These are phyloP conservation scores for Prunus kanzakura DNA, from an alignment of 306 rosid genomes.

Conservation along the genomic window DNA sequence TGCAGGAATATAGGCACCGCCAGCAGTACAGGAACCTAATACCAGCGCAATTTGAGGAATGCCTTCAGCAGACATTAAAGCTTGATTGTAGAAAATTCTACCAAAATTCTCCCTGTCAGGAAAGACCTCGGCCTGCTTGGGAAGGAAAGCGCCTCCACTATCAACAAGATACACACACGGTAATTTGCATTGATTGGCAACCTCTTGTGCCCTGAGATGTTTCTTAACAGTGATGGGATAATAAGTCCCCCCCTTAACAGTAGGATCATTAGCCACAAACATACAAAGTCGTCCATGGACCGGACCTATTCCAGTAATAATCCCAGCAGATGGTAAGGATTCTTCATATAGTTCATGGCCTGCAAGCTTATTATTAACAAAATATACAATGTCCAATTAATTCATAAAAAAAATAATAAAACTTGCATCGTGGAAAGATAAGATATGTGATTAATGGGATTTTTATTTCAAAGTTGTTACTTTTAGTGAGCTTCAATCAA, in stretches of 20 bases:
- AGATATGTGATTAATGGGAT: neutral
- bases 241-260: conserved; percentile 94
- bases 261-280: conserved; percentile 96
- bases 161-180: conserved; percentile 95
- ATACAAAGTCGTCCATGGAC: conserved; percentile 90
- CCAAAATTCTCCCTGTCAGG: conserved; percentile 93
- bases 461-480: neutral
- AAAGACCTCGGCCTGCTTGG: conserved; percentile 96
- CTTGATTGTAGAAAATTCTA: conserved; percentile 89
- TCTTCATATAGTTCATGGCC: conserved; percentile 87
- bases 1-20: conserved; percentile 96
- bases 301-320: conserved; percentile 89
- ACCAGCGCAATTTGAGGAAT: conserved; percentile 95
- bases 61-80: conserved; percentile 79
- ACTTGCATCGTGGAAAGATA: neutral
- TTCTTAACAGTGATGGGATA: conserved; percentile 97
- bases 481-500: conserved; percentile 5
- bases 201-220: conserved; percentile 94
- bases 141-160: conserved; percentile 97
- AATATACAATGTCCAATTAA: conserved; percentile 6
- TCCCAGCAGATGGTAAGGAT: conserved; percentile 78
- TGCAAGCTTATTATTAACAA: conserved; percentile 68
- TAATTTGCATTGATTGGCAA: conserved; percentile 78
- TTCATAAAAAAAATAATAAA: neutral
- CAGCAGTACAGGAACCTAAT: conserved; percentile 94